Base-by-base conservation (phyloP, 1,284 basidiomycete genomes). In the Stygiomarasmius scandens region DNA sequence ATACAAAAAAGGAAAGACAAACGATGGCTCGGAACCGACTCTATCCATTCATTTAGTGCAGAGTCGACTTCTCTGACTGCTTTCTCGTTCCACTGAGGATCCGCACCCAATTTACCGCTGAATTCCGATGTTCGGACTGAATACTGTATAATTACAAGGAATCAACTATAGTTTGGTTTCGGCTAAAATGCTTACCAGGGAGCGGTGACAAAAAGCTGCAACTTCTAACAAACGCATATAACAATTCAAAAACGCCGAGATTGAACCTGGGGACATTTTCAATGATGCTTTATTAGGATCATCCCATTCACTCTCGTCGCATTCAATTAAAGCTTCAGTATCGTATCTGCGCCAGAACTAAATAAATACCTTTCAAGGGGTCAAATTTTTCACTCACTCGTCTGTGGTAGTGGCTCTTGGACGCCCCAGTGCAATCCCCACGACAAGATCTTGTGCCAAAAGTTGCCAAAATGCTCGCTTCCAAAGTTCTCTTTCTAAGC, bases 381-480 rank as follows among this genome's bases (percentile, higher is more conserved):
- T 22, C n/a, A 24, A 16, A 19, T 4, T 3, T 2, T 32, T 32
- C 2, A 50, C 54, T 36, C 36, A 55, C 54, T 55, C 54, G 44
- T 50, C 38, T 27, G 41, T 22, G 24, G 22, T 41, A 22, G 22
- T 11, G 19, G 6, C 27, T 10, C 23, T n/a, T n/a, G 58, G 41
- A 2, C 23, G 49, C 1, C 49, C 2, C n/a, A 43, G 53, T 29
- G 14, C 56, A 32, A 27, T 9, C 4, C 49, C 29, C 47, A 49
- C 32, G 24, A 47, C 38, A 10, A 49, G 12, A 27, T 55, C 49
- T 6, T 49, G 45, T 2, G 43, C 2, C 14, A 34, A 22, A 11
- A 20, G 69, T n/a, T 63, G 89, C 92, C 92, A 94, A 70, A 94
- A 95, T 2, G 84, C 87, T 2, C 92, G 82, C 62, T 87, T 90